phyloP scores from a whole-genome alignment of 2,329 filamentous ascomycete species.

The Fusarium dimerum region DNA sequence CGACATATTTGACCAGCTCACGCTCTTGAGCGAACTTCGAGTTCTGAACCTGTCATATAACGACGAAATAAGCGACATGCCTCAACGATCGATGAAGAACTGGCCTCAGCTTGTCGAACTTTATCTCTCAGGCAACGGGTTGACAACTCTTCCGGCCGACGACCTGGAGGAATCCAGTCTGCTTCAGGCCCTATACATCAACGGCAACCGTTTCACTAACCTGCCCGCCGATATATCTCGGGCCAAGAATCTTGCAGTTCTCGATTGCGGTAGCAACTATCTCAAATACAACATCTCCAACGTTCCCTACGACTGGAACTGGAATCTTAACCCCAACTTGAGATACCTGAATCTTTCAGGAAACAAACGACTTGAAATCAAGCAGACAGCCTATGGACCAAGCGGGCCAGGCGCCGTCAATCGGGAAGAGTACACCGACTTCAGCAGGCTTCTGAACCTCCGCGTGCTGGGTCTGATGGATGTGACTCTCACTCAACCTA shows the following conservation, averaged over 20 bases:
- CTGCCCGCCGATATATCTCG: constrained; percentile 93
- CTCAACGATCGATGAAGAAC: constrained; percentile 80
- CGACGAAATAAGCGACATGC: constrained; percentile 82
- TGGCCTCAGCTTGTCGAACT: constrained; percentile 91
- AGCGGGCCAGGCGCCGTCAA: constrained; percentile 55
- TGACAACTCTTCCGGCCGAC: constrained; percentile 88
- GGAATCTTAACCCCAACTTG: constrained; percentile 96
- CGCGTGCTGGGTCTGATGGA: constrained; percentile 95
- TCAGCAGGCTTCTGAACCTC: constrained; percentile 79
- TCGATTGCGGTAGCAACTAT: constrained; percentile 93
- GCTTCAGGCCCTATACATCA: constrained; percentile 89
- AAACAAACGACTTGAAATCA: constrained; percentile 94
- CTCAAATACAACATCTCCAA: constrained; percentile 99
- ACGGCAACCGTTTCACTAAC: constrained; percentile 97
- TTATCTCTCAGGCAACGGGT: constrained; percentile 91
- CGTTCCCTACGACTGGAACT: constrained; percentile 99
- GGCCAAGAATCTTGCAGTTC: constrained; percentile 84
- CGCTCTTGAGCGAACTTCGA: constrained; percentile 77
- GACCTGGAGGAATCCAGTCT: constrained; percentile 89
- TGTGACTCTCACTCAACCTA: constrained; percentile 90
- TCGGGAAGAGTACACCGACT: constrained; percentile 77
- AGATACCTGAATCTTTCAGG: constrained; percentile 95
- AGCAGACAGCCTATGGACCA: constrained; percentile 52
- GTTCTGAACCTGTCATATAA: constrained; percentile 95
- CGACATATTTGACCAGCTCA: constrained; percentile 91